Base-by-base conservation (phyloP, 2,329 filamentous ascomycete species). In the Amylocarpus encephaloides region DNA sequence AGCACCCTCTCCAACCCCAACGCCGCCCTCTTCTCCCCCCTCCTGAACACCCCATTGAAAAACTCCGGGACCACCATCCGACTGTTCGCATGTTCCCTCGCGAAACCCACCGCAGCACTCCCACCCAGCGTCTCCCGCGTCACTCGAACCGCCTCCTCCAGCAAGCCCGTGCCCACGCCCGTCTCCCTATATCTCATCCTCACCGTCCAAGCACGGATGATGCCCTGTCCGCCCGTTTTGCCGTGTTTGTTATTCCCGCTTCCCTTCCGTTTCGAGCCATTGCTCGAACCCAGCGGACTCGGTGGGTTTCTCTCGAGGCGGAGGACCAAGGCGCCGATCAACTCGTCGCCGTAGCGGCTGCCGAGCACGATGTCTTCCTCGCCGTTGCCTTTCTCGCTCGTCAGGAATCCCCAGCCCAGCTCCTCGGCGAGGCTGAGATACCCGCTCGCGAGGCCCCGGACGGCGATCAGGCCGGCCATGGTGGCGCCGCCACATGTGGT, bases 201-300 rank as follows among this genome's bases (percentile, higher is more conserved):
- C 1, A 89, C 87, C 1, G 88, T 92, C 89, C 90, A 95, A 1
- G 86, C 89, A 26, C 86, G 79, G 50, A 95, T 83, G 43, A 89
- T 72, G 7, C 83, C 86, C 54, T 77, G 78, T 46, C 84, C 85
- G 33, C 82, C 80, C 57, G 74, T 72, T 48, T 67, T 66, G 16
- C 61, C 61, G 26, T 54, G 61, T 54, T 53, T 61, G 56, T 51
- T 58, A 51, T 59, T 57, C 18, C 50, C 51, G 12, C 52, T 43
- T 1, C 52, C 51, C 49, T 51, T 56, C 7, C 49, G 52, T 36
- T 58, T 58, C 38, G 33, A 26, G 2, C 12, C 15, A 9, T n/a
- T 15, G 11, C 9, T 36, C 7, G 38, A 41, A 18, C 19, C 26
- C 11, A 12, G 7, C 2, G 47, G 47, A 2, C 19, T 33, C 5